Conservation (phyloP, 176 grass and related monocot genomes). For the Neostapfia colusana region DNA sequence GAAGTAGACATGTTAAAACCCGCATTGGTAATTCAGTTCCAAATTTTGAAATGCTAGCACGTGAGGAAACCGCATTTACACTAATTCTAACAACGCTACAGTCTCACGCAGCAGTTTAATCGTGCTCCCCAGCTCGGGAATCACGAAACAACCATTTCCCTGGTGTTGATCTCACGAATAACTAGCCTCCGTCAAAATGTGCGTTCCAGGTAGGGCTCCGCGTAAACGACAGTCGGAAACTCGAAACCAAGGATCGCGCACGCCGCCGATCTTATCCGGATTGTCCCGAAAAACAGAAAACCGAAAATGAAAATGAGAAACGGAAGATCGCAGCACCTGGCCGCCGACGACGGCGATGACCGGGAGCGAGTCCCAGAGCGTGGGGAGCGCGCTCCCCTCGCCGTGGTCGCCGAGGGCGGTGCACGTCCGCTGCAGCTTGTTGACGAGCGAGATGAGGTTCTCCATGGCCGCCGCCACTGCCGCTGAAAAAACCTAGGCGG, state of each 20-base stretch:
- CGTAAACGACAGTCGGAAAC: not conserved
- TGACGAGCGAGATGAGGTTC: constrained; percentile 79
- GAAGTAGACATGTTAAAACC: constrained; percentile 32
- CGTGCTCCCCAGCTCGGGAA: not conserved
- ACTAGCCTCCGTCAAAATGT: not conserved
- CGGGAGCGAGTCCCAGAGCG: constrained; percentile 90
- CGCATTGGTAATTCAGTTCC: not conserved
- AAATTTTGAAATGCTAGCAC: not conserved
- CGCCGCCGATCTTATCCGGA: constrained; percentile 21
- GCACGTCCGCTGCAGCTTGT: constrained; percentile 90
- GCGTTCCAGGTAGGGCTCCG: not conserved
- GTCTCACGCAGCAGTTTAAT: not conserved
- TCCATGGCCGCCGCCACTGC: constrained; percentile 62
- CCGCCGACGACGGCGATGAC: constrained; percentile 87
- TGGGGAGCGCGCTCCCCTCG: constrained; percentile 78
- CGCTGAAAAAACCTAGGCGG: constrained; percentile 17
- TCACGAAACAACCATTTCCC: not conserved
- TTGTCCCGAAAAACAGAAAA: constrained; percentile 14
- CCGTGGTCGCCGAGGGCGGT: constrained; percentile 90
- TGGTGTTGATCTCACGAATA: not conserved
- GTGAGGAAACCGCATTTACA: not conserved
- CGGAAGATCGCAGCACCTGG: constrained; percentile 47
- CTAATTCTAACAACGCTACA: not conserved
- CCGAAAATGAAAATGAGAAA: not conserved
- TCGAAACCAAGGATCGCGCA: not conserved